Percentiles rank a stretch among this genome's conserved stretches.
Conservation (phyloP, 2,329 filamentous ascomycete species). For the Phialophora chinensis region DNA sequence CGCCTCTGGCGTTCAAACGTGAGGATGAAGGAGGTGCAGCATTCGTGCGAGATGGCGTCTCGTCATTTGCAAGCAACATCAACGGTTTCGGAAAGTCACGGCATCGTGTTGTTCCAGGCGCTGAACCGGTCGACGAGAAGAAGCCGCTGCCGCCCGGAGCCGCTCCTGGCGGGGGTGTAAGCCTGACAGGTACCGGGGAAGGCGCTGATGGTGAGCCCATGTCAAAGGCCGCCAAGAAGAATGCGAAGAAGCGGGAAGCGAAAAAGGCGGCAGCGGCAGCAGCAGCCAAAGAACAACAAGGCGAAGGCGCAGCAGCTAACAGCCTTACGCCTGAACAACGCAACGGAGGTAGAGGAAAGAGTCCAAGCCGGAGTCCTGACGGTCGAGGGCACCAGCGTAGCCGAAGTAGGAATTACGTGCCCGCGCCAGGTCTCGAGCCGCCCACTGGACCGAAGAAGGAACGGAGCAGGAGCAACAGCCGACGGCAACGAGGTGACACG, state of each 20-base stretch:
- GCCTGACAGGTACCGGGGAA: constrained; percentile 68
- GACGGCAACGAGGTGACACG: constrained; percentile 41
- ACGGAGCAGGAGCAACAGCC: constrained; percentile 41
- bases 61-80: constrained; percentile 64
- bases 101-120: constrained; percentile 83
- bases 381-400: constrained; percentile 61
- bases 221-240: constrained; percentile 87
- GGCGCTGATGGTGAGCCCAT: constrained; percentile 69
- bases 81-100: constrained; percentile 81
- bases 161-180: constrained; percentile 69
- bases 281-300: constrained; percentile 55
- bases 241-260: constrained; percentile 96
- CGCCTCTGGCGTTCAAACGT: constrained; percentile 93
- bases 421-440: constrained; percentile 34
- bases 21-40: constrained; percentile 95
- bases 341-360: constrained; percentile 37
- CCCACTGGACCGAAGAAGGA: constrained; percentile 36
- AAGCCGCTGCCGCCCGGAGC: constrained; percentile 68
- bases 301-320: constrained; percentile 1
- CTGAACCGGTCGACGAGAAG: constrained; percentile 69
- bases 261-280: constrained; percentile 88
- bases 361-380: constrained; percentile 52
- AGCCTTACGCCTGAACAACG: constrained; percentile 32
- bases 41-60: constrained; percentile 78
- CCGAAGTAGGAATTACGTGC: constrained; percentile 50